Evolutionary conservation across 2,329 filamentous ascomycete species (phyloP).

Genomic region (Xylariaceae sp.): DNA sequence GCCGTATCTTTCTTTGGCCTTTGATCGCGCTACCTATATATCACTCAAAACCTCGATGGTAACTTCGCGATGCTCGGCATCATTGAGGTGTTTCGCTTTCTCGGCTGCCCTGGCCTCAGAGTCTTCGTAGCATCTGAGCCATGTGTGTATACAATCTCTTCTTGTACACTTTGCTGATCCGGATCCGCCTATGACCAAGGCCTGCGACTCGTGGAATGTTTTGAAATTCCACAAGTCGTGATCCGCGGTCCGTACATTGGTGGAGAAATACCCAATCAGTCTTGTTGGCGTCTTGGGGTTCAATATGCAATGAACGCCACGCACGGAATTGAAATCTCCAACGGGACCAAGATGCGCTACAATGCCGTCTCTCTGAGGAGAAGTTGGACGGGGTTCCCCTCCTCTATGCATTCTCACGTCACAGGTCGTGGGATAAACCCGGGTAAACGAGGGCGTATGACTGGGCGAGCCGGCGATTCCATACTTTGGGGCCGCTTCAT

Average conservation of each 20-base stretch:
- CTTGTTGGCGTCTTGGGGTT: neutral
- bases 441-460: conserved; percentile 8
- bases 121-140: neutral
- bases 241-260: neutral
- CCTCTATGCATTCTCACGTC: neutral
- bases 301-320: neutral
- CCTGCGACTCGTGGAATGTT: neutral
- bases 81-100: too few relatives aligned
- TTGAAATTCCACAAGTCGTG: neutral
- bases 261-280: neutral
- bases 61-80: too few relatives aligned
- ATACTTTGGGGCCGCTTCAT: conserved; percentile 1
- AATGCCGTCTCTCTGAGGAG: neutral
- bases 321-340: neutral
- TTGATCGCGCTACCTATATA: too few relatives aligned
- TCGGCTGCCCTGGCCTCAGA: neutral
- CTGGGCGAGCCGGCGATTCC: neutral
- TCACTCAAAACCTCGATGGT: too few relatives aligned
- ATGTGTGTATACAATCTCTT: neutral
- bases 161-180: too few relatives aligned
- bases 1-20: too few relatives aligned
- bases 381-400: conserved; percentile 11
- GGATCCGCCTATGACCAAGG: neutral
- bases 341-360: neutral
- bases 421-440: conserved; percentile 14